Base-by-base conservation (phyloP, 1,139 yeast species). In the Hyphopichia wangnamkhiaoensis region DNA sequence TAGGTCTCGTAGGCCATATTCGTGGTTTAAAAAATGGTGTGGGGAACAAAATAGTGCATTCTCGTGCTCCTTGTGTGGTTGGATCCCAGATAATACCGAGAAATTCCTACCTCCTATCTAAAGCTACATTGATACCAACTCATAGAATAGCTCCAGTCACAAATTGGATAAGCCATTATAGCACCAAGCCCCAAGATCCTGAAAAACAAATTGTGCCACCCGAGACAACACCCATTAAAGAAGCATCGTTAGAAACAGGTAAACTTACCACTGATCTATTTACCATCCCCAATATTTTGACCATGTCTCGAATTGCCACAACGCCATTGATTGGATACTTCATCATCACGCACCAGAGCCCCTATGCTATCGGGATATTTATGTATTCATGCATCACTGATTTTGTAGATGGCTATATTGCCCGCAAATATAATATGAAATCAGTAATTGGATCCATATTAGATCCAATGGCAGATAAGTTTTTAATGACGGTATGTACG, bases 381-480 rank as follows among this genome's bases (percentile, higher is more conserved):
- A 74, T 82, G 0, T 89, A 88, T 53, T 90, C 97, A 0, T 87
- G 97, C 49, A 59, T 90, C 9, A 91, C 98, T 0, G 99, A 94
- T 59, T 83, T 87, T 49, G 64, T 91, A 18, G 99, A 94, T 59
- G 98, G 99, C 0, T 87, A 66, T 54, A 79, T 94, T 48, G 98
- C 99, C 8, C 72, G 99, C 39, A 76, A 64, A 44, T 91, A 65
- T 68, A 82, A 89, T 40, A 71, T 85, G 76, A 79, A 81, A 52
- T 82, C 96, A 0, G 83, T 87, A 2, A 77, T 91, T 4, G 99
- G 99, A 0, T 85, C 96, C 0, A 84, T 94, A 16, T 69, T 94
- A 31, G 99, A 94, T 55, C 98, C 99, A 0, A 74, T 90, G 68
- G 99, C 98, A 0, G 99, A 94, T 58, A 94, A 94, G 60, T 69